Evolutionary conservation across 2,329 filamentous ascomycete species (phyloP).

Genomic region (Pyrenophora tritici-repentis): DNA sequence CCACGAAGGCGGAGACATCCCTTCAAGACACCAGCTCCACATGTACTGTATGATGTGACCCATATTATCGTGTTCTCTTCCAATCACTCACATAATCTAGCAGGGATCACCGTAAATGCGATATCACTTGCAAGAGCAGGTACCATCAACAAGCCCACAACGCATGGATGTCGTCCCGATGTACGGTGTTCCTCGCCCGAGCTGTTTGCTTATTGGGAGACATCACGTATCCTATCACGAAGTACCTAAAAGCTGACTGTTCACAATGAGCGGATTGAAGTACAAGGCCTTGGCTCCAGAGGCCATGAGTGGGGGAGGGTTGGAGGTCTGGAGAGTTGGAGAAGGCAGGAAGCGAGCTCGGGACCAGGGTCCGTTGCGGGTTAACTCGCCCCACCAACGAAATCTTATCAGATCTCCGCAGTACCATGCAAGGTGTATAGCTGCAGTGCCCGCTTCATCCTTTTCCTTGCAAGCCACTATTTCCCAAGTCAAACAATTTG

Average conservation of each 20-base stretch:
- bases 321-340: neutral
- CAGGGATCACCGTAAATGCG: no score
- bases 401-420: slow-evolving; percentile 20
- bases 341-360: neutral
- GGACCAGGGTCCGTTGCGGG: slow-evolving; percentile 1
- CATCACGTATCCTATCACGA: no score
- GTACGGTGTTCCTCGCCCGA: no score
- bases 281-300: neutral
- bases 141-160: no score
- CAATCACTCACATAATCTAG: no score
- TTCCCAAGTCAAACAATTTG: neutral
- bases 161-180: no score
- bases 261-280: neutral
- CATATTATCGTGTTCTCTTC: neutral
- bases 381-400: slow-evolving; percentile 15
- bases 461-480: neutral
- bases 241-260: neutral
- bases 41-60: neutral
- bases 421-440: neutral
- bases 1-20: neutral
- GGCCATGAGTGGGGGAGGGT: neutral
- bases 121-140: no score
- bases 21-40: neutral
- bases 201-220: no score
- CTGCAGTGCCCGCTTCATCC: neutral